A percentile compares a stretch with the other conserved stretches of the same genome.
Conservation (phyloP, 441 rosid species). For the Mallotus japonicus region DNA sequence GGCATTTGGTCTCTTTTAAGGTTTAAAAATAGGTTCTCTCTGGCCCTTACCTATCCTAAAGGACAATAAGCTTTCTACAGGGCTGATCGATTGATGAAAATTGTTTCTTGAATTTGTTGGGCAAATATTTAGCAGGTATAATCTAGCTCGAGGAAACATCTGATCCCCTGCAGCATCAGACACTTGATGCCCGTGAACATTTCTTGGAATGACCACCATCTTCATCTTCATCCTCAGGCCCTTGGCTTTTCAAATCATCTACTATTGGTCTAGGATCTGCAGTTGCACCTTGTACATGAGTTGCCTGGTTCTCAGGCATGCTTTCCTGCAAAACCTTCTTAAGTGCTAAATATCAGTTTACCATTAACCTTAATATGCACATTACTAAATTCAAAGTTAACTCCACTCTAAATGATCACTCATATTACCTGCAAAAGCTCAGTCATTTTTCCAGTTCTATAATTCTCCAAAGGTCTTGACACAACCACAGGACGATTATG, state of each 20-base stretch:
- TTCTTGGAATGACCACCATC: slow-evolving; percentile 14
- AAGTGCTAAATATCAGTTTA: slow-evolving; percentile 9
- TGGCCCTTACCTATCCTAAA: slow-evolving; percentile 1
- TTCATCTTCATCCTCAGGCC: slow-evolving; percentile 12
- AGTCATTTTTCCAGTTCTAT: slow-evolving; percentile 67
- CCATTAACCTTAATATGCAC: neutral
- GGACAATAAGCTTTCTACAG: slow-evolving; percentile 7
- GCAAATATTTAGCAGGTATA: neutral
- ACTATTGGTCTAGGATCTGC: slow-evolving; percentile 8
- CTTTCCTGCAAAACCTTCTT: slow-evolving; percentile 84
- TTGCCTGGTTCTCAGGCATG: slow-evolving; percentile 46
- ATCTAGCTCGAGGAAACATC: neutral
- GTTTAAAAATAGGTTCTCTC: neutral
- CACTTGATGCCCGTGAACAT: neutral
- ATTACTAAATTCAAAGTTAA: neutral
- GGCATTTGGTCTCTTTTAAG: neutral
- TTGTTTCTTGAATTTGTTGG: neutral
- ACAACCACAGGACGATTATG: slow-evolving; percentile 35
- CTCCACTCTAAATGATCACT: slow-evolving; percentile 4
- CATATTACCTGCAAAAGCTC: slow-evolving; percentile 71
- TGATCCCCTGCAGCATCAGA: slow-evolving; percentile 4
- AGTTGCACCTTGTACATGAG: slow-evolving; percentile 26
- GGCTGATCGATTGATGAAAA: neutral
- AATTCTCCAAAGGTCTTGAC: slow-evolving; percentile 43
- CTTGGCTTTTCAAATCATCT: slow-evolving; percentile 1